Percentiles rank a stretch among this genome's conserved stretches.
These are phyloP conservation scores for Fusarium ramigenum DNA, from an alignment of 2,329 filamentous ascomycete genomes.

Conservation along the genomic window DNA sequence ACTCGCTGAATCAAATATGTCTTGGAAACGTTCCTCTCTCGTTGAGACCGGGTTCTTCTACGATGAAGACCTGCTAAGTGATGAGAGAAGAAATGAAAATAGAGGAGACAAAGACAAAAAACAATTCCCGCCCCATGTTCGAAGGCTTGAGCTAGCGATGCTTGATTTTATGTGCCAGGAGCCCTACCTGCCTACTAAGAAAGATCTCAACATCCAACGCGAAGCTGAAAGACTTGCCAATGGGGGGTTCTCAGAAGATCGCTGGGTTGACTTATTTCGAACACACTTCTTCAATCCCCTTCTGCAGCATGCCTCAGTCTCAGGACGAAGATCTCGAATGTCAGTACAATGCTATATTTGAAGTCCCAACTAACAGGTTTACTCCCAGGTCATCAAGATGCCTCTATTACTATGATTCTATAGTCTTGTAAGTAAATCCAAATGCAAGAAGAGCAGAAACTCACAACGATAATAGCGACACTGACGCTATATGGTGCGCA, in stretches of 20 bases:
- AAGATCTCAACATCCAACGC: neutral
- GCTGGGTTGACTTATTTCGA: neutral
- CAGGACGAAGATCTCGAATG: accelerated
- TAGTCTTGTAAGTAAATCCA: neutral
- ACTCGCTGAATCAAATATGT: accelerated
- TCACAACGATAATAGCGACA: accelerated
- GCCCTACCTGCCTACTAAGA: accelerated
- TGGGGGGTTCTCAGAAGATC: neutral
- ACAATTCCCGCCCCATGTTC: neutral
- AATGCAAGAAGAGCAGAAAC: neutral
- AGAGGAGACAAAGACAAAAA: accelerated
- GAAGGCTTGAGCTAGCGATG: neutral
- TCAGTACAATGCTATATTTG: neutral
- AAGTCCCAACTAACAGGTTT: accelerated
- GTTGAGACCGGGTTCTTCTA: neutral
- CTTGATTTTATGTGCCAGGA: neutral
- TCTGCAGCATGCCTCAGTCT: accelerated
- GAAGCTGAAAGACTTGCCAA: neutral
- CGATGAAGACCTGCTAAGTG: neutral
- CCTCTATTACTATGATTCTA: neutral
- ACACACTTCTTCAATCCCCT: neutral
- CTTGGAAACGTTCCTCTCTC: neutral
- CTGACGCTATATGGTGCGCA: neutral
- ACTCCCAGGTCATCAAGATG: neutral
- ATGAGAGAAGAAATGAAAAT: neutral